Evolutionary conservation across 2,329 filamentous ascomycete genomes (phyloP).

Genomic region (Didymella lethalis): DNA sequence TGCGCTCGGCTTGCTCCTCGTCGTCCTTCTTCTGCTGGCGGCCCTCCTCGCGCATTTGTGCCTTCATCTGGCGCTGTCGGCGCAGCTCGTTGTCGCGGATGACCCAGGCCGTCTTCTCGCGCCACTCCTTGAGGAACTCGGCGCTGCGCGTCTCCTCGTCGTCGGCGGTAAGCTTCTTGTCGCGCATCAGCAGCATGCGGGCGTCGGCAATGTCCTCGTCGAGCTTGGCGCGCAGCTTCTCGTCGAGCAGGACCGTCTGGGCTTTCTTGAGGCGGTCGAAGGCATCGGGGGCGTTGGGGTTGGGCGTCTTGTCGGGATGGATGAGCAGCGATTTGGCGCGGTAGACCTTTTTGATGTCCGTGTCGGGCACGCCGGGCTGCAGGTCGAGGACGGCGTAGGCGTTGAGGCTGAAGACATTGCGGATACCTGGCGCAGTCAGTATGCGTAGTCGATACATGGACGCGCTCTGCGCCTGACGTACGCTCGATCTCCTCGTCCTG

Average conservation of each 20-base stretch:
- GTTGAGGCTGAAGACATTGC: slow-evolving; percentile 85
- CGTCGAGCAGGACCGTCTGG: slow-evolving; percentile 88
- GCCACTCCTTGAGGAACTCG: slow-evolving; percentile 85
- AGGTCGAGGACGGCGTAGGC: slow-evolving; percentile 94
- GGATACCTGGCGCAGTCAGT: slow-evolving; percentile 62
- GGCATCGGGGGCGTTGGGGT: slow-evolving; percentile 88
- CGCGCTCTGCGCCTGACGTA: slow-evolving; percentile 21
- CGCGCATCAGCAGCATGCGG: slow-evolving; percentile 90
- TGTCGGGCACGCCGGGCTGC: slow-evolving; percentile 92
- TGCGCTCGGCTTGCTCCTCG: slow-evolving; percentile 74
- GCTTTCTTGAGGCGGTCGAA: slow-evolving; percentile 98
- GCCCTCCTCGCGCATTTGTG: slow-evolving; percentile 95
- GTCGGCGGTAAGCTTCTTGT: slow-evolving; percentile 92
- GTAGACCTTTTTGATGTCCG: slow-evolving; percentile 93
- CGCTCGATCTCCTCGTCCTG: slow-evolving; percentile 95
- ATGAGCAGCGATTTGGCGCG: slow-evolving; percentile 98
- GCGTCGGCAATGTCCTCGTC: slow-evolving; percentile 97
- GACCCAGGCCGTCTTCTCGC: slow-evolving; percentile 87
- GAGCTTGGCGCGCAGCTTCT: slow-evolving; percentile 84
- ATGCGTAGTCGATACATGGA: not conserved
- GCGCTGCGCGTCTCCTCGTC: slow-evolving; percentile 84
- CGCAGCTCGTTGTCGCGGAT: slow-evolving; percentile 92
- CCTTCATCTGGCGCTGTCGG: slow-evolving; percentile 83
- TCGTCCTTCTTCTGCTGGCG: slow-evolving; percentile 86
- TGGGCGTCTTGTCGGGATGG: slow-evolving; percentile 96